Evolutionary conservation across 495 filamentous ascomycete genomes (phyloP).

Genomic region (Mytilinidion resinicola): DNA sequence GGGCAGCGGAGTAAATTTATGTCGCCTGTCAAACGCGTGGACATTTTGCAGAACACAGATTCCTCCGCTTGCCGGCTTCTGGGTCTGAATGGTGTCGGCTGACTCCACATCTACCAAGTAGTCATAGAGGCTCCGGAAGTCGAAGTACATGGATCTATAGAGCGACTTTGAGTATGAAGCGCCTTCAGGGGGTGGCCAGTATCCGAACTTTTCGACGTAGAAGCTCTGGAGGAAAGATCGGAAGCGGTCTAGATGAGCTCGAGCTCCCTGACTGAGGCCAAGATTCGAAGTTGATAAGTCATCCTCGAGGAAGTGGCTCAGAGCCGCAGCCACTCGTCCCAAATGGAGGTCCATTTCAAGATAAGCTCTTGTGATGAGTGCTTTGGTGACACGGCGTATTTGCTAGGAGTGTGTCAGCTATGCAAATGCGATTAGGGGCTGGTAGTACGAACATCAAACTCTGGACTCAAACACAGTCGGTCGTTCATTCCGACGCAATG

Average conservation of each 20-base stretch:
- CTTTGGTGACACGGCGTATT: conserved; percentile 49
- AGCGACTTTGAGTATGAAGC: conserved; percentile 46
- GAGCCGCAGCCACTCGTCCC: conserved; percentile 40
- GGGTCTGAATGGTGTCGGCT: conserved; percentile 31
- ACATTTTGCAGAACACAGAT: conserved; percentile 57
- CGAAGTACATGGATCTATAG: conserved; percentile 51
- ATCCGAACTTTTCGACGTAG: conserved; percentile 55
- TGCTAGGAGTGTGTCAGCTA: conserved; percentile 32
- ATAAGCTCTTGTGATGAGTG: conserved; percentile 53
- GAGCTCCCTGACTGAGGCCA: conserved; percentile 45
- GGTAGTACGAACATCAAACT: conserved; percentile 49
- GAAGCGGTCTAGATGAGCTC: conserved; percentile 57
- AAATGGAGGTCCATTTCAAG: conserved; percentile 58
- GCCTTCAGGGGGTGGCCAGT: conserved; percentile 52
- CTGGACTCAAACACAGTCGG: conserved; percentile 42
- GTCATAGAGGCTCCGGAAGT: conserved; percentile 57
- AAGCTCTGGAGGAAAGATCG: conserved; percentile 54
- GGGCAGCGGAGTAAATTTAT: conserved; percentile 46
- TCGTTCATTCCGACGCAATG: conserved; percentile 65
- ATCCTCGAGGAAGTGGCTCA: conserved; percentile 54
- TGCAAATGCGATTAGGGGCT: too few species aligned
- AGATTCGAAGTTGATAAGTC: conserved; percentile 52
- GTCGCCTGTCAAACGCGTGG: conserved; percentile 50
- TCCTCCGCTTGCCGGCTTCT: conserved; percentile 43
- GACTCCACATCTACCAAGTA: conserved; percentile 53